phyloP scores from a whole-genome alignment of 164 flowering plant species.

The Saururus chinensis region DNA sequence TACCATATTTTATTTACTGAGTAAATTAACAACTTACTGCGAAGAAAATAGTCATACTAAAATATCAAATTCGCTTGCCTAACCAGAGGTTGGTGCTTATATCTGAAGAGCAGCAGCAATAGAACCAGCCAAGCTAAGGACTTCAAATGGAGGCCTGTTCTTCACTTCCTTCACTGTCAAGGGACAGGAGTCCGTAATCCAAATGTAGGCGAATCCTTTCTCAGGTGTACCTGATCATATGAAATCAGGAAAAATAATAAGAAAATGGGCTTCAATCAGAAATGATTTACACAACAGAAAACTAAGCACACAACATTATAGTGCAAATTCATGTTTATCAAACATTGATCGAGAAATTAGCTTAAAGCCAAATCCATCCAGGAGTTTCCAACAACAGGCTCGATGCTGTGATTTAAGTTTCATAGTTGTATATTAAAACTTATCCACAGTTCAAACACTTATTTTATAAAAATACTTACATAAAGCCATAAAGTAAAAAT shows the following conservation, averaged over 20 bases:
- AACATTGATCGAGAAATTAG: background rate
- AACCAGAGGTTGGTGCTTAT: constrained; percentile 6
- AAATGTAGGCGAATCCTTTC: constrained; percentile 67
- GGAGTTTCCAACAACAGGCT: too few species aligned
- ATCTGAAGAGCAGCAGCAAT: constrained; percentile 78
- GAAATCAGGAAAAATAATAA: background rate
- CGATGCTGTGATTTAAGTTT: too few species aligned
- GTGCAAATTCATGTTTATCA: background rate
- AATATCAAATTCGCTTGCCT: too few species aligned
- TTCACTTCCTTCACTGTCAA: constrained; percentile 64
- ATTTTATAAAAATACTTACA: too few species aligned
- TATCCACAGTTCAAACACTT: too few species aligned
- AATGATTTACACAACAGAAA: background rate
- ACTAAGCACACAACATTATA: background rate
- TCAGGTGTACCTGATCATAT: constrained; percentile 51
- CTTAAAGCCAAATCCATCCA: background rate
- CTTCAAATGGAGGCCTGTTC: constrained; percentile 69
- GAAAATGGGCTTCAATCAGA: background rate
- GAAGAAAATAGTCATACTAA: too few species aligned
- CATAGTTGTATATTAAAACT: too few species aligned
- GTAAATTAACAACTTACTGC: too few species aligned
- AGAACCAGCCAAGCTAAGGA: constrained; percentile 79
- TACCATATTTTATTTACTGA: too few species aligned
- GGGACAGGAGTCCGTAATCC: constrained; percentile 98
- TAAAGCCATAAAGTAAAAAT: too few species aligned